Base-by-base conservation (phyloP, 805 yeast genomes). In the Saccharomycopsis olivae region DNA sequence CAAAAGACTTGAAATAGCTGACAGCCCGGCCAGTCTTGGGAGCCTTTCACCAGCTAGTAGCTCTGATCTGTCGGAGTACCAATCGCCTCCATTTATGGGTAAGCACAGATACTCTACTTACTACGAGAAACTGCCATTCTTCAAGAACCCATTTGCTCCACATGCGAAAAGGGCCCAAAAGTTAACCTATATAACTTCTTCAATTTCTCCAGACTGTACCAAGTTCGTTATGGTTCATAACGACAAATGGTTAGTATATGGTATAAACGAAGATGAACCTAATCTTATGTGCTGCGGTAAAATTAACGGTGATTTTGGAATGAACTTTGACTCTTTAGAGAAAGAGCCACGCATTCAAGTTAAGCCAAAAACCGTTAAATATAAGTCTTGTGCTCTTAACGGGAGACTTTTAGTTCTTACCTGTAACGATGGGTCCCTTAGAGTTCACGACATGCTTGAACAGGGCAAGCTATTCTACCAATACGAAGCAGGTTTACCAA, bases 211-310 rank as follows among this genome's bases (percentile, higher is more conserved):
- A 8, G 82, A 76, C 50, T 62, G 78, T 29, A 68, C 75, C 4
- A 68, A 69, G 46, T 73, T 84, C 54, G 88, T 73, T 0, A 59
- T 87, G 3, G 60, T 85, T 3, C 65, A 75, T 3, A 78, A 78
- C 16, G 71, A 71, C 46, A 72, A 73, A 51, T 86, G 89, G 85
- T 84, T 80, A 53, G 75, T 85, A 4, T 84, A 70, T 52, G 58
- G 64, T n/a, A 67, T 78, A n/a, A 57, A 64, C 3, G 65, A 65
- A 11, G 54, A 55, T 17, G 58, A 66, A 1, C 95, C 95, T 0
- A 44, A 38, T 6, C 51, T 85, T 17, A 48, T 71, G 13, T 82
- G 82, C 45, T 73, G 82, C 50, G 95, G 95, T 1, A 73, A 68
- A 47, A 65, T 68, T 47, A 66, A 69, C 27, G 89, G 88, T 1